Evolutionary conservation across 2,329 filamentous ascomycete species (phyloP).

Genomic region (Cryoendolithus antarcticus): DNA sequence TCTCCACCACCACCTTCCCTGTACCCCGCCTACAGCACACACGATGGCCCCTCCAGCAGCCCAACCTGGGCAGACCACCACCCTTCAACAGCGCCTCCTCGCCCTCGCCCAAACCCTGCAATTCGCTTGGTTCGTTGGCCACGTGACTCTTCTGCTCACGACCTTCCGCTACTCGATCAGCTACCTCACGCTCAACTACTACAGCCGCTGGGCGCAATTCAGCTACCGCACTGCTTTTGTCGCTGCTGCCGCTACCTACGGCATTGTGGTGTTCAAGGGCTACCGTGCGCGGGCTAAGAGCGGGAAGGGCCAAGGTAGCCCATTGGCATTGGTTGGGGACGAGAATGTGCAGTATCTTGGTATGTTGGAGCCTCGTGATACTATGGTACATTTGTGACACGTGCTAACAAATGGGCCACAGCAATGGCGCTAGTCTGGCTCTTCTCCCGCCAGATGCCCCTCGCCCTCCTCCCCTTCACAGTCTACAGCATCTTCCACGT

Average conservation of each 20-base stretch:
- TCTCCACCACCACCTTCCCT: too few species aligned
- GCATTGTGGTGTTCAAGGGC: constrained; percentile 97
- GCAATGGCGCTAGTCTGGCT: constrained; percentile 95
- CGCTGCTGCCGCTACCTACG: constrained; percentile 82
- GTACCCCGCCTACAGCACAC: too few species aligned
- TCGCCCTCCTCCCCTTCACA: constrained; percentile 84
- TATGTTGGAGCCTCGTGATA: constrained; percentile 39
- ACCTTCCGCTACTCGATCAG: constrained; percentile 75
- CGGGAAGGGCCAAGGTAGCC: constrained; percentile 48
- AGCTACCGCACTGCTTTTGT: constrained; percentile 86
- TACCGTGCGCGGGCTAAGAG: constrained; percentile 74
- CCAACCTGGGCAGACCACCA: constrained; percentile 7
- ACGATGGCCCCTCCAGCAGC: constrained; percentile 7
- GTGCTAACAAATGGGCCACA: constrained; percentile 28
- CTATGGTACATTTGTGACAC: neutral
- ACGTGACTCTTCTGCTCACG: constrained; percentile 72
- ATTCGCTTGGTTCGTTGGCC: constrained; percentile 62
- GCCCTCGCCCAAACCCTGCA: constrained; percentile 74
- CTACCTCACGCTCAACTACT: constrained; percentile 80
- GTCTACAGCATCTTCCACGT: constrained; percentile 99
- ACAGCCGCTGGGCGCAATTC: constrained; percentile 62
- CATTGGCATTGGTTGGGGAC: constrained; percentile 60
- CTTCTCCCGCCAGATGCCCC: constrained; percentile 72
- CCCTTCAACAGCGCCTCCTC: constrained; percentile 14
- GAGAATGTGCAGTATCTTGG: constrained; percentile 97